Percentiles rank a stretch among this genome's conserved stretches.
phyloP scores from a whole-genome alignment of 75 land plant genomes.

The Isoetes taiwanensis region DNA sequence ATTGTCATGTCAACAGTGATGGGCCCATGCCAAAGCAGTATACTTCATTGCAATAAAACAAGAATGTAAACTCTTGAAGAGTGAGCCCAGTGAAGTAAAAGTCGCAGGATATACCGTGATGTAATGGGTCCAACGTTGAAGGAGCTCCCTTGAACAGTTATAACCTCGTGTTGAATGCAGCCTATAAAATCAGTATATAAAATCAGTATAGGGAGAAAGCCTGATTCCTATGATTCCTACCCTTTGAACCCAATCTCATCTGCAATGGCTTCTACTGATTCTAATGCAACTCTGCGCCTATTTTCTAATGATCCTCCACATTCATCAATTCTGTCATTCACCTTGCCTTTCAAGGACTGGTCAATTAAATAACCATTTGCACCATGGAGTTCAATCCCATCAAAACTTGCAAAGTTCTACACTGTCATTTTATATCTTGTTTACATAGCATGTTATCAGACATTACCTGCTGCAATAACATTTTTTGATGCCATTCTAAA shows the following conservation, averaged over 20 bases:
- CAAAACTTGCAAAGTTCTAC: constrained; percentile 7
- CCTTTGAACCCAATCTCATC: not conserved
- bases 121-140: too few relatives aligned
- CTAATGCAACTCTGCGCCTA: not conserved
- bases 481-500: not conserved
- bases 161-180: too few relatives aligned
- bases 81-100: too few relatives aligned
- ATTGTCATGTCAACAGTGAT: too few relatives aligned
- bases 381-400: constrained; percentile 1
- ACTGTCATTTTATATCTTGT: too few relatives aligned
- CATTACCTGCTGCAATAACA: not conserved
- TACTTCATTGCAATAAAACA: too few relatives aligned
- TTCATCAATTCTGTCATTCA: not conserved
- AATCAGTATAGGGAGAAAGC: not conserved
- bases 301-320: not conserved
- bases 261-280: not conserved
- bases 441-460: too few relatives aligned
- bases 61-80: too few relatives aligned
- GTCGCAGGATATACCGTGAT: too few relatives aligned
- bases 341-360: not conserved
- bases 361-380: constrained; percentile 2
- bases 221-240: not conserved
- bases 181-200: too few relatives aligned
- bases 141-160: too few relatives aligned
- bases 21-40: too few relatives aligned